A percentile compares a stretch with the other conserved stretches of the same genome.
Conservation (phyloP, 2,329 filamentous ascomycete species). For the Pseudogymnoascus sp. region DNA sequence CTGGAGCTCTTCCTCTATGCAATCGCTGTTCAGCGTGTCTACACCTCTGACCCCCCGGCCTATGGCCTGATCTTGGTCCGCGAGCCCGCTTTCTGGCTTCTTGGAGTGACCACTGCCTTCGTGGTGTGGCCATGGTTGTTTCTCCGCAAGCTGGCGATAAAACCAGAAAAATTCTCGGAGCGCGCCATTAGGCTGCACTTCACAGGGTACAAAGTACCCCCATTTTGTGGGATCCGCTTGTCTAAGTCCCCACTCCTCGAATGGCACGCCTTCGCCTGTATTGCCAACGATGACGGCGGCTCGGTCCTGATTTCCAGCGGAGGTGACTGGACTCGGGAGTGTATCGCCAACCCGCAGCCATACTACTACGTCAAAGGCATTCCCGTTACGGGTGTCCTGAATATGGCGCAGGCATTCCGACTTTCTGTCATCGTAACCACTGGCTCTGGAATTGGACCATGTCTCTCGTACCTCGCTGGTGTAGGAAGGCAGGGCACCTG, state of each 20-base stretch:
- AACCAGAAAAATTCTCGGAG: constrained; percentile 44
- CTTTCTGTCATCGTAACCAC: constrained; percentile 33
- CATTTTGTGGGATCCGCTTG: constrained; percentile 39
- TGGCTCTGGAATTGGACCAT: constrained; percentile 34
- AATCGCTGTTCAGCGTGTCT: constrained; percentile 16
- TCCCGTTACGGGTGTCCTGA: constrained; percentile 33
- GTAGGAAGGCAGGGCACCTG: constrained; percentile 19
- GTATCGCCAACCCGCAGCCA: constrained; percentile 43
- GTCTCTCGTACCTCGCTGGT: constrained; percentile 26
- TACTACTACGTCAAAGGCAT: constrained; percentile 48
- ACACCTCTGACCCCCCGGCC: constrained; percentile 10
- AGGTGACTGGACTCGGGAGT: constrained; percentile 49
- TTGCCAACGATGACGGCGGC: constrained; percentile 44
- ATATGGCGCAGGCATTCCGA: constrained; percentile 30
- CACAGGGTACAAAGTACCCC: constrained; percentile 34
- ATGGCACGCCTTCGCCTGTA: constrained; percentile 53
- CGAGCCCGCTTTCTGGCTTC: constrained; percentile 47
- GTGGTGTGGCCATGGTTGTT: constrained; percentile 52
- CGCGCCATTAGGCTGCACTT: constrained; percentile 53
- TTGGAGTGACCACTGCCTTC: constrained; percentile 44
- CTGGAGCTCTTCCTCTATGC: constrained; percentile 37
- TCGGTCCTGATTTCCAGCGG: constrained; percentile 49
- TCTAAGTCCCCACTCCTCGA: constrained; percentile 43
- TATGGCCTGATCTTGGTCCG: constrained; percentile 18
- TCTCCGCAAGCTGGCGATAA: constrained; percentile 46